Evolutionary conservation across 2,329 filamentous ascomycete genomes (phyloP).

Genomic region (Exophiala spinifera): DNA sequence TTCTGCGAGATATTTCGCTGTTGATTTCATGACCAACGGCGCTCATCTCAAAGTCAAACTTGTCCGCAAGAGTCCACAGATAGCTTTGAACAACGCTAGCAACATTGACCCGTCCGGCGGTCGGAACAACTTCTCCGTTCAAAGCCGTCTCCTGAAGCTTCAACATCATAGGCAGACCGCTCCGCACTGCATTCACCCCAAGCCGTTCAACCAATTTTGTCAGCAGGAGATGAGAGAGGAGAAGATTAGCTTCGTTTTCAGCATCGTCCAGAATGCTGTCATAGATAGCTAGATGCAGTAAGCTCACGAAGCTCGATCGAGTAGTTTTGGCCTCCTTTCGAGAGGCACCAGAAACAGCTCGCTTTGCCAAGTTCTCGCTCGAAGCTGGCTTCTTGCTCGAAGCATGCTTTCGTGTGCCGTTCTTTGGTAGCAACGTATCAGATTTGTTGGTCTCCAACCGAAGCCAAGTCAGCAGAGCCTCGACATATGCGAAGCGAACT

Average conservation of each 20-base stretch:
- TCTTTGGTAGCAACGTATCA: slow-evolving; percentile 63
- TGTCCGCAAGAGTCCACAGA: slow-evolving; percentile 74
- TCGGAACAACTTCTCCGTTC: slow-evolving; percentile 50
- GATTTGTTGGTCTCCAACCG: slow-evolving; percentile 69
- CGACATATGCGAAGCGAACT: slow-evolving; percentile 80
- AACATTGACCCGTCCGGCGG: slow-evolving; percentile 68
- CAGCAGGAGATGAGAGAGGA: slow-evolving; percentile 74
- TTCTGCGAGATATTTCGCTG: slow-evolving; percentile 71
- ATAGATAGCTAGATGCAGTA: slow-evolving; percentile 84
- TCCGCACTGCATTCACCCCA: slow-evolving; percentile 76
- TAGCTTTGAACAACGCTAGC: slow-evolving; percentile 87
- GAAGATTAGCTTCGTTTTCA: slow-evolving; percentile 69
- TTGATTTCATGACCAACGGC: slow-evolving; percentile 68
- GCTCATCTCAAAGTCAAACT: slow-evolving; percentile 71
- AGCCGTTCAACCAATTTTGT: slow-evolving; percentile 70
- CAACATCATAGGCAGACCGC: slow-evolving; percentile 83
- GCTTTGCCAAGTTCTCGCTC: slow-evolving; percentile 48
- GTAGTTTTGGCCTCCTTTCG: slow-evolving; percentile 56
- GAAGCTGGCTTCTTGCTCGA: slow-evolving; percentile 42
- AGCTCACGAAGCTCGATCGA: slow-evolving; percentile 71
- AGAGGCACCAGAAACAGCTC: slow-evolving; percentile 67
- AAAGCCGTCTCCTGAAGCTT: slow-evolving; percentile 78
- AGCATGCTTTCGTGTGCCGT: slow-evolving; percentile 48
- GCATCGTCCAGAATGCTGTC: slow-evolving; percentile 76
- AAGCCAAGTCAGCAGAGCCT: slow-evolving; percentile 81